phyloP scores from a whole-genome alignment of 2,329 filamentous ascomycete genomes.

The Xylaria digitata region DNA sequence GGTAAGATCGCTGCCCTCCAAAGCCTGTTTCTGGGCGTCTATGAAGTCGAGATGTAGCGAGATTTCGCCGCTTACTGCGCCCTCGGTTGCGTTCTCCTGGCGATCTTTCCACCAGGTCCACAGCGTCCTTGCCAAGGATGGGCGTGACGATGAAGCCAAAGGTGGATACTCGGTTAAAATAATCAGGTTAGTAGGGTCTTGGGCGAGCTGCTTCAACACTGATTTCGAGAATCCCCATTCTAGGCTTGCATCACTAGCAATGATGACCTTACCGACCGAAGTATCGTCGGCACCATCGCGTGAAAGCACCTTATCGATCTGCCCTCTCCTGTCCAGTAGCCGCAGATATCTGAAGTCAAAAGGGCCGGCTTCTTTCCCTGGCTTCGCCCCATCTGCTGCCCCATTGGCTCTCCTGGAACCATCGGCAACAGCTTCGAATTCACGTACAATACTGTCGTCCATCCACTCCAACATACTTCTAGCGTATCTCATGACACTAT shows the following conservation, averaged over 20 bases:
- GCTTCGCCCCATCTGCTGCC: slow-evolving; percentile 60
- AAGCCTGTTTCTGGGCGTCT: slow-evolving; percentile 70
- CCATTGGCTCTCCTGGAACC: slow-evolving; percentile 58
- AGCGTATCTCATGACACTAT: slow-evolving; percentile 89
- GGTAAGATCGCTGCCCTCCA: slow-evolving; percentile 80
- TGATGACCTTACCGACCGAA: slow-evolving; percentile 75
- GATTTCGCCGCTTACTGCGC: slow-evolving; percentile 64
- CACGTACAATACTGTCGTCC: slow-evolving; percentile 93
- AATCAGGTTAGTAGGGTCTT: slow-evolving; percentile 83
- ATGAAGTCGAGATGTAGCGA: slow-evolving; percentile 71
- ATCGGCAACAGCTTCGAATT: slow-evolving; percentile 81
- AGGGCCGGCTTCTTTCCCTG: slow-evolving; percentile 70
- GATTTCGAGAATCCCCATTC: slow-evolving; percentile 96
- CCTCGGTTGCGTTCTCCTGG: slow-evolving; percentile 55
- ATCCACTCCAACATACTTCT: slow-evolving; percentile 99
- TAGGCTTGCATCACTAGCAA: slow-evolving; percentile 89
- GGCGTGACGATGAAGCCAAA: slow-evolving; percentile 54
- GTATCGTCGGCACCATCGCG: slow-evolving; percentile 57
- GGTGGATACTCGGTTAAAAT: slow-evolving; percentile 83
- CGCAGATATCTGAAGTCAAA: slow-evolving; percentile 92
- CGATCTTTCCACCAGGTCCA: slow-evolving; percentile 84
- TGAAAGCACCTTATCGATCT: slow-evolving; percentile 76
- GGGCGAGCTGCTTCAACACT: slow-evolving; percentile 77
- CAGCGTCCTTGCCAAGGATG: slow-evolving; percentile 77
- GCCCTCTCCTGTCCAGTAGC: slow-evolving; percentile 82